Conservation (phyloP, 1,284 basidiomycete species). For the Sphagnurus paluster region DNA sequence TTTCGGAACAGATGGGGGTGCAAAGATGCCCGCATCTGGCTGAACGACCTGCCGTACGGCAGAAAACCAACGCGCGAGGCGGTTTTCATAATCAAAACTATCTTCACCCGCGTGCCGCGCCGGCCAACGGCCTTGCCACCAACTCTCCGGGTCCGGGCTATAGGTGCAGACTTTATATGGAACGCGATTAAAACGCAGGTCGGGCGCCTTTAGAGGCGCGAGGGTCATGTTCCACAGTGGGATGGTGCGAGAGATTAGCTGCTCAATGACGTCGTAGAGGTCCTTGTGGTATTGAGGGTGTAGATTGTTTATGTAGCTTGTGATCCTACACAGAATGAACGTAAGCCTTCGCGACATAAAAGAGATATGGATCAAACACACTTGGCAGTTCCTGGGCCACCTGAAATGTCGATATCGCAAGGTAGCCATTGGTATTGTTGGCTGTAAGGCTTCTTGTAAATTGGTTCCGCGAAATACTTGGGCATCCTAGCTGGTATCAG, state of each 20-base stretch:
- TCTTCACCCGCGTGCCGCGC: conserved; percentile 15
- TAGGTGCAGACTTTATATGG: conserved; percentile 18
- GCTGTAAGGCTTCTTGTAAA: conserved; percentile 15
- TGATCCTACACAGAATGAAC: conserved; percentile 11
- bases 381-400: conserved; percentile 5
- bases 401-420: conserved; percentile 23
- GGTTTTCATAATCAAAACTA: conserved; percentile 12
- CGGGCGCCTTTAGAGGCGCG: conserved; percentile 1
- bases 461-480: not conserved
- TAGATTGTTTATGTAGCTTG: conserved; percentile 23
- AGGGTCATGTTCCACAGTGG: conserved; percentile 23
- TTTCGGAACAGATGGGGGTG: conserved; percentile 10
- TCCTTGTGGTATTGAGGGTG: conserved; percentile 15
- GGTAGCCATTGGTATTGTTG: conserved; percentile 37
- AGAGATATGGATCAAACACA: not conserved
- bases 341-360: too few species aligned
- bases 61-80: conserved; percentile 17
- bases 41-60: conserved; percentile 14
- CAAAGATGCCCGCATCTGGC: conserved; percentile 20
- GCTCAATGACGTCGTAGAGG: conserved; percentile 18
- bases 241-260: conserved; percentile 17
- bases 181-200: conserved; percentile 18
- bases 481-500: not conserved
- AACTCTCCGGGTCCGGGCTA: conserved; percentile 21
- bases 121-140: conserved; percentile 12